Evolutionary conservation across 495 filamentous ascomycete species (phyloP).

Genomic region (Penicillium verhagenii): DNA sequence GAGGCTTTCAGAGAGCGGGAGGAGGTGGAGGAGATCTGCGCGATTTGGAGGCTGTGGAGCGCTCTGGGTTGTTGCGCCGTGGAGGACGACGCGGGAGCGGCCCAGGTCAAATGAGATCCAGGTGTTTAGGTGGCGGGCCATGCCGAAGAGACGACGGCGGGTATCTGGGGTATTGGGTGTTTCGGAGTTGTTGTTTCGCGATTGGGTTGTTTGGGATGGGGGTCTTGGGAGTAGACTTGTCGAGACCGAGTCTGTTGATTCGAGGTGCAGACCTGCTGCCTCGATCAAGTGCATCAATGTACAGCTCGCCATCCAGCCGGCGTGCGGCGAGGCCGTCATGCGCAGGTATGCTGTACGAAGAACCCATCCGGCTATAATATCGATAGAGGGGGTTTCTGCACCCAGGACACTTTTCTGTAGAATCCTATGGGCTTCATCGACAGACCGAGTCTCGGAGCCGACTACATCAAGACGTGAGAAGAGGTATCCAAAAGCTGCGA

Average conservation of each 20-base stretch:
- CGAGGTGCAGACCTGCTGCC: slow-evolving; percentile 50
- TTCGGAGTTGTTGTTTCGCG: background rate
- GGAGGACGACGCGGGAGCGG: slow-evolving; percentile 47
- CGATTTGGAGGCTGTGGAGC: slow-evolving; percentile 9
- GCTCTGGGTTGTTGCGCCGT: slow-evolving; percentile 38
- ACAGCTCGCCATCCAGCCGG: slow-evolving; percentile 56
- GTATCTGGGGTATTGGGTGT: slow-evolving; percentile 32
- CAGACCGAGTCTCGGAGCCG: slow-evolving; percentile 32
- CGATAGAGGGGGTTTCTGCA: slow-evolving; percentile 31
- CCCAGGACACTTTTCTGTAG: slow-evolving; percentile 41
- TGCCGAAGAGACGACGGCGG: slow-evolving; percentile 46
- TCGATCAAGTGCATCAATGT: slow-evolving; percentile 56
- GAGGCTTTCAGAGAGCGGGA: slow-evolving; percentile 45
- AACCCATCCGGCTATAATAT: slow-evolving; percentile 50
- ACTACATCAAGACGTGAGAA: slow-evolving; percentile 41
- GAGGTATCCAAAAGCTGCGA: slow-evolving; percentile 47
- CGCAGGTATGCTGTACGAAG: slow-evolving; percentile 53
- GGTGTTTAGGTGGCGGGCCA: slow-evolving; percentile 50
- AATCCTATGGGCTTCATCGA: slow-evolving; percentile 41
- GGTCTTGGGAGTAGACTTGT: slow-evolving; percentile 8
- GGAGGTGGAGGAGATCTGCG: slow-evolving; percentile 40
- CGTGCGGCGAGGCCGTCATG: slow-evolving; percentile 51
- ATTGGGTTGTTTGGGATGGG: slow-evolving; percentile 17
- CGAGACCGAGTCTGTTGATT: slow-evolving; percentile 27
- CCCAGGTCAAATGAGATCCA: slow-evolving; percentile 56